phyloP scores from a whole-genome alignment of 2,329 filamentous ascomycete species.

The Thielaviopsis ethacetica region DNA sequence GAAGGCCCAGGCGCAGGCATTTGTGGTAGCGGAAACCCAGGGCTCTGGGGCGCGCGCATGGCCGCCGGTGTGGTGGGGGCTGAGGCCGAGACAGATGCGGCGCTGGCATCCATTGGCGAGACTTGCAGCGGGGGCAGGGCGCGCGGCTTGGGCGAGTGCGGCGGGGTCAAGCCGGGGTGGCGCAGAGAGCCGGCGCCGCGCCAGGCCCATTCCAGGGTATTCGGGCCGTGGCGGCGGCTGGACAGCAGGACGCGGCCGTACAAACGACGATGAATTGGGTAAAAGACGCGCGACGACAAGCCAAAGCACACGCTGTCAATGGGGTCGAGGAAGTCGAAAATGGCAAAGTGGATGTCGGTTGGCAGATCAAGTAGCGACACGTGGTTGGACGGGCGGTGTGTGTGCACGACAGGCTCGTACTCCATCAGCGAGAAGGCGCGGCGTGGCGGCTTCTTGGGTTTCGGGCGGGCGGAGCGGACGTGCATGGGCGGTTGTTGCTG shows the following conservation, averaged over 20 bases:
- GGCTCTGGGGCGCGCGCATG: slow-evolving; percentile 5
- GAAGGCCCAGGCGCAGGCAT: slow-evolving; percentile 1
- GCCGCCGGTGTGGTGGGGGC: slow-evolving; percentile 1
- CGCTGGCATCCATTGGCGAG: slow-evolving; percentile 9
- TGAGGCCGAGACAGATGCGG: neutral
- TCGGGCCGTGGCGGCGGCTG: slow-evolving; percentile 40
- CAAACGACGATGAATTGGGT: slow-evolving; percentile 39
- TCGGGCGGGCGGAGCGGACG: slow-evolving; percentile 3
- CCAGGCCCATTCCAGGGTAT: slow-evolving; percentile 49
- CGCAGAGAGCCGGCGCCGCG: slow-evolving; percentile 33
- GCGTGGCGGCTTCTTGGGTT: slow-evolving; percentile 23
- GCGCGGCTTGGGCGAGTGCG: slow-evolving; percentile 6
- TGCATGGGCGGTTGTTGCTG: slow-evolving; percentile 14
- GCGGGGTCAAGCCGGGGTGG: slow-evolving; percentile 13
- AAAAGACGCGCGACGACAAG: slow-evolving; percentile 40
- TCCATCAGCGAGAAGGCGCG: slow-evolving; percentile 46
- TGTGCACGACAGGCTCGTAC: slow-evolving; percentile 35
- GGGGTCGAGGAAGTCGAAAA: slow-evolving; percentile 47
- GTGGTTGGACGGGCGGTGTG: slow-evolving; percentile 28
- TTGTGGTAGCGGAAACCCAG: slow-evolving; percentile 6
- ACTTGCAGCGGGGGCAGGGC: slow-evolving; percentile 7
- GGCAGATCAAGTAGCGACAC: slow-evolving; percentile 37
- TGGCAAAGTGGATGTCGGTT: slow-evolving; percentile 40
- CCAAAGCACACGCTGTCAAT: slow-evolving; percentile 48
- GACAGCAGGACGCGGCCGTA: slow-evolving; percentile 40